phyloP scores from a whole-genome alignment of 805 yeast genomes.

The Starmerella vaccinii region DNA sequence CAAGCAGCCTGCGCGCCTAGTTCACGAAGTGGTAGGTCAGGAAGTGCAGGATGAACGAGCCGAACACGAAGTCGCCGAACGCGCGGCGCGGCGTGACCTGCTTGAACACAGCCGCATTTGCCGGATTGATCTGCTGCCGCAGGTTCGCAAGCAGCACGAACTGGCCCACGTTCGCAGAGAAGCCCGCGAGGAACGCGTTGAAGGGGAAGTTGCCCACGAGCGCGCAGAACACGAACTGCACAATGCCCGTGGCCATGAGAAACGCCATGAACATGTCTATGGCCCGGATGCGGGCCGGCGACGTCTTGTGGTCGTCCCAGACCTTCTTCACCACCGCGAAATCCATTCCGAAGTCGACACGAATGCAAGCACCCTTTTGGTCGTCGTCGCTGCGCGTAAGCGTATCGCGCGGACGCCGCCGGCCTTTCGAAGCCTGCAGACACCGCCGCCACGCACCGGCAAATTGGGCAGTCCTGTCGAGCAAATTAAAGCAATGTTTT shows the following conservation, averaged over 20 bases:
- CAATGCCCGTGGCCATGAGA: conserved; percentile 59
- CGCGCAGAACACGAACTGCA: conserved; percentile 70
- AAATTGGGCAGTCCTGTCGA: too few species aligned
- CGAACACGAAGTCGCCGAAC: conserved; percentile 78
- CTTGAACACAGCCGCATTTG: conserved; percentile 34
- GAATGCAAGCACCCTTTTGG: neutral
- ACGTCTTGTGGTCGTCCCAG: conserved; percentile 23
- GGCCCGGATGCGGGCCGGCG: conserved; percentile 37
- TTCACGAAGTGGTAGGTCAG: conserved; percentile 84
- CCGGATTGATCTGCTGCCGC: conserved; percentile 55
- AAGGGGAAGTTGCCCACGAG: conserved; percentile 85
- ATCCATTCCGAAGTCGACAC: conserved; percentile 3
- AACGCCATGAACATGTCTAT: conserved; percentile 71
- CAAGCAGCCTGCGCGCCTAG: conserved; percentile 32
- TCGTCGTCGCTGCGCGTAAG: neutral
- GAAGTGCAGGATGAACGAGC: conserved; percentile 81
- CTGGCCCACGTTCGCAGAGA: conserved; percentile 85
- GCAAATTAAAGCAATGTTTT: too few species aligned
- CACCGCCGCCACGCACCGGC: too few species aligned
- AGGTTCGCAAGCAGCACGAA: conserved; percentile 68
- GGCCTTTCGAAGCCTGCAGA: too few species aligned
- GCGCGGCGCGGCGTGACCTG: conserved; percentile 50
- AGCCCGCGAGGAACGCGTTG: conserved; percentile 93
- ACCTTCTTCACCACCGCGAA: conserved; percentile 23
- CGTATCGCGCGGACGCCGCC: neutral